Evolutionary conservation across 768 basidiomycete species (phyloP).

Genomic region (Nidula microcarpa): DNA sequence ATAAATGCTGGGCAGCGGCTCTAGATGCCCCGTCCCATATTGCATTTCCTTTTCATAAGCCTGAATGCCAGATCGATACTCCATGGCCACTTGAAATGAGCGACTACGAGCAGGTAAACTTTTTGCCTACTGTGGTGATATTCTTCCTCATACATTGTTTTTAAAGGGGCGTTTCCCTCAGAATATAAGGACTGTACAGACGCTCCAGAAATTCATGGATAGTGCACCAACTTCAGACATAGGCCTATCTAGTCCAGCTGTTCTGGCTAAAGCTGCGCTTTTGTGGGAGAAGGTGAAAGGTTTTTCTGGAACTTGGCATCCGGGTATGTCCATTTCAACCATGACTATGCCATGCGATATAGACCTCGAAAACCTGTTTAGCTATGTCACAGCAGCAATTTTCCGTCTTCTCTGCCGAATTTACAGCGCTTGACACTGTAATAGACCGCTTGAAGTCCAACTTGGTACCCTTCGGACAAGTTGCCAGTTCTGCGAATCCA

Average conservation of each 20-base stretch:
- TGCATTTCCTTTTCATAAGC: constrained; percentile 3
- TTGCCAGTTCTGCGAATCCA: constrained; percentile 8
- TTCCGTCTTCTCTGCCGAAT: constrained; percentile 4
- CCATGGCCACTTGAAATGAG: constrained; percentile 35
- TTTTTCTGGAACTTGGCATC: constrained; percentile 18
- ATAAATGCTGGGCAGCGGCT: constrained; percentile 40
- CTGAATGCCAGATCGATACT: constrained; percentile 22
- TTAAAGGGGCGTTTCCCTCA: constrained; percentile 13
- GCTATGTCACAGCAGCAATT: constrained; percentile 1
- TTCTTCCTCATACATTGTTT: not conserved
- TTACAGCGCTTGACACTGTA: constrained; percentile 15
- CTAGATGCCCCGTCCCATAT: constrained; percentile 29
- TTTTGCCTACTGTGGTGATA: not conserved
- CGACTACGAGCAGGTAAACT: constrained; percentile 26
- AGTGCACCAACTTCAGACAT: constrained; percentile 13
- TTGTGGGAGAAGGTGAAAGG: constrained; percentile 29
- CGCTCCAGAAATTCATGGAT: constrained; percentile 15
- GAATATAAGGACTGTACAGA: constrained; percentile 14
- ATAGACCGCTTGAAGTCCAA: constrained; percentile 14
- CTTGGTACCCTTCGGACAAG: constrained; percentile 7
- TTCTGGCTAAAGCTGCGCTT: constrained; percentile 21
- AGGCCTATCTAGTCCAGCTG: constrained; percentile 14
- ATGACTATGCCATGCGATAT: not conserved
- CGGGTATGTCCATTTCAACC: constrained; percentile 17
- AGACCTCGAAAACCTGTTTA: not conserved